Evolutionary conservation across 2,329 filamentous ascomycete genomes (phyloP).

Genomic region (Talaromyces verruculosus): DNA sequence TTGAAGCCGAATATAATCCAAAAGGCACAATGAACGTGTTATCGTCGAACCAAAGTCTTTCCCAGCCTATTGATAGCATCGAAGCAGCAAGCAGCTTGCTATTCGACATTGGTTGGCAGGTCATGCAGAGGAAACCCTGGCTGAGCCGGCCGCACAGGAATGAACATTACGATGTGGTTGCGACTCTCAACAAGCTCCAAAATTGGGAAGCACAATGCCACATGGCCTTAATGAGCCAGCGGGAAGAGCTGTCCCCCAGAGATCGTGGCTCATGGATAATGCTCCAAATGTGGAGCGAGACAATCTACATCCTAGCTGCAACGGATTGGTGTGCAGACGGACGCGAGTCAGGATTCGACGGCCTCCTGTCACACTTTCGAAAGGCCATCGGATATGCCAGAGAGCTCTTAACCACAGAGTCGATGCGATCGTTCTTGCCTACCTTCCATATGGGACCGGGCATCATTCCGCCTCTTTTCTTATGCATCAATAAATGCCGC

Average conservation of each 20-base stretch:
- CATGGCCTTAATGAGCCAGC: background rate
- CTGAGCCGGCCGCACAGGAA: background rate
- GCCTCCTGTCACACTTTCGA: constrained; percentile 16
- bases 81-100: constrained; percentile 10
- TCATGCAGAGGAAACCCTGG: background rate
- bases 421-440: constrained; percentile 9
- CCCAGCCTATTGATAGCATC: constrained; percentile 7
- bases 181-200: constrained; percentile 8
- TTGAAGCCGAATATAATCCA: background rate
- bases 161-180: background rate
- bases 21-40: background rate
- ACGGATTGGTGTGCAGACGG: background rate
- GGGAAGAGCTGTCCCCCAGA: background rate
- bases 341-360: constrained; percentile 21
- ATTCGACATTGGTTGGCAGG: constrained; percentile 6
- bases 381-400: constrained; percentile 11
- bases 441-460: constrained; percentile 31
- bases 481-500: constrained; percentile 35
- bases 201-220: background rate
- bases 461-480: constrained; percentile 36
- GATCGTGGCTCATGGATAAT: constrained; percentile 15
- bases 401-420: constrained; percentile 4
- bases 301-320: constrained; percentile 16
- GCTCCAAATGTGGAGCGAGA: constrained; percentile 21
- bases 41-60: background rate